Base-by-base conservation (phyloP, 345 rosid species). In the Toxicodendron radicans region DNA sequence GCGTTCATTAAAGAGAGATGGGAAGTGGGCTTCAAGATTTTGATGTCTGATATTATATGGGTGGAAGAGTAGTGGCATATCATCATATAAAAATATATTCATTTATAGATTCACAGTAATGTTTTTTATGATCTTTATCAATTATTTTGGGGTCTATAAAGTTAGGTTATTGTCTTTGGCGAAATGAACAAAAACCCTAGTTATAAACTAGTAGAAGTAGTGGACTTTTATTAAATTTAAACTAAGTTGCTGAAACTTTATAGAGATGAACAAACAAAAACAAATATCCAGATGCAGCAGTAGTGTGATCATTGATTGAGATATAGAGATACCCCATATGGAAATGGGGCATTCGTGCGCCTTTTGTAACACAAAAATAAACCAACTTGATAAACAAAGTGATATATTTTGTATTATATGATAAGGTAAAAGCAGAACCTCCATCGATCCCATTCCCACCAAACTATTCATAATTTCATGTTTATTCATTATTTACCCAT, bases 11-110 rank as follows among this genome's bases (percentile, higher is more conserved):
- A 51, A 67, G 56, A 77, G 41, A 52, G 57, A 27, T 64, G 64
- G 60, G 54, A 75, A 54, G 68, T 71, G 76, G 77, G 75, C 17
- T 63, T 51, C 73, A 35, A 63, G 69, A 71, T 71, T 74, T 72
- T 68, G 75, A 75, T 73, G 76, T 73, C 83, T 73, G 49, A 48
- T 69, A 23, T 38, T 35, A 3, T 35, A 35, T 4, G 38, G 35
- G 41, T 30, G 64, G 35, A 48, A 58, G 43, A 38, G 8, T 38
- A 5, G 9, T 0, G 10, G 43, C 43, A 38, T 38, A 38, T n/a
- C n/a, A n/a, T n/a, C n/a, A n/a, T n/a, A n/a, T n/a, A n/a, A n/a
- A n/a, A n/a, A n/a, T n/a, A n/a, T n/a, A n/a, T n/a, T n/a, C n/a
- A n/a, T n/a, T n/a, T n/a, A n/a, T n/a, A n/a, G 73, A 61, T 72